Evolutionary conservation across 305 asterid species (phyloP).

Genomic region (Fraxinus xanthoxyloides): DNA sequence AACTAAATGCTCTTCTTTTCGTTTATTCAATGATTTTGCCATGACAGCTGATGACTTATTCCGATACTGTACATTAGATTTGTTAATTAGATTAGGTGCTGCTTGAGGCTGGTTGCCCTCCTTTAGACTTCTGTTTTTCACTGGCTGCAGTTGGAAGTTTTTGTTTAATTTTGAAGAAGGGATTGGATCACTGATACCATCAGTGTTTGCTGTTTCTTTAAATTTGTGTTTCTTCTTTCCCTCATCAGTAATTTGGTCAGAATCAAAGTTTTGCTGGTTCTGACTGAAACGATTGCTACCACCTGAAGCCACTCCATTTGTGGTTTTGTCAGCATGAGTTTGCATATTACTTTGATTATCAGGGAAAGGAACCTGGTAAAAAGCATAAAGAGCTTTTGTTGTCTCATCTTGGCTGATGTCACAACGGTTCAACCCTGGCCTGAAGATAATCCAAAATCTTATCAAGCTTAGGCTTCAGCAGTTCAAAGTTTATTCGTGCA

Average conservation of each 20-base stretch:
- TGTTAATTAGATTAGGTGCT: slow-evolving; percentile 36
- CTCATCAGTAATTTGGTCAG: slow-evolving; percentile 28
- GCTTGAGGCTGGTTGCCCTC: slow-evolving; percentile 46
- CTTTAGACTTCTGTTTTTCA: slow-evolving; percentile 43
- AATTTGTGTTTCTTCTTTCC: slow-evolving; percentile 54
- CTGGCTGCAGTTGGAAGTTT: slow-evolving; percentile 35
- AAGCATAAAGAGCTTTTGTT: slow-evolving; percentile 54
- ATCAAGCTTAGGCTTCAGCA: slow-evolving; percentile 24
- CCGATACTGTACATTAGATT: slow-evolving; percentile 35
- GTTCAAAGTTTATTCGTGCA: background rate
- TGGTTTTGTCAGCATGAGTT: slow-evolving; percentile 35
- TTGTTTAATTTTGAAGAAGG: slow-evolving; percentile 29
- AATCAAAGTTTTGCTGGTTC: slow-evolving; percentile 32
- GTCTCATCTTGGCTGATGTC: slow-evolving; percentile 69
- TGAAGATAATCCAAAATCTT: slow-evolving; percentile 33
- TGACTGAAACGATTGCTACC: slow-evolving; percentile 29
- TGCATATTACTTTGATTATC: slow-evolving; percentile 41
- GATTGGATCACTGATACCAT: slow-evolving; percentile 29
- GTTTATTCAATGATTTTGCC: slow-evolving; percentile 39
- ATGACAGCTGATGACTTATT: slow-evolving; percentile 34
- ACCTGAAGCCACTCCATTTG: slow-evolving; percentile 41
- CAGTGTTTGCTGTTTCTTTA: slow-evolving; percentile 35
- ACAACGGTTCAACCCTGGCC: slow-evolving; percentile 86
- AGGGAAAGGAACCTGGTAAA: slow-evolving; percentile 42
- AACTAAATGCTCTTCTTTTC: slow-evolving; percentile 43